Percentiles rank a stretch among this genome's conserved stretches.
Evolutionary conservation across 2,329 filamentous ascomycete genomes (phyloP).

Genomic region (Rutstroemia sp.): DNA sequence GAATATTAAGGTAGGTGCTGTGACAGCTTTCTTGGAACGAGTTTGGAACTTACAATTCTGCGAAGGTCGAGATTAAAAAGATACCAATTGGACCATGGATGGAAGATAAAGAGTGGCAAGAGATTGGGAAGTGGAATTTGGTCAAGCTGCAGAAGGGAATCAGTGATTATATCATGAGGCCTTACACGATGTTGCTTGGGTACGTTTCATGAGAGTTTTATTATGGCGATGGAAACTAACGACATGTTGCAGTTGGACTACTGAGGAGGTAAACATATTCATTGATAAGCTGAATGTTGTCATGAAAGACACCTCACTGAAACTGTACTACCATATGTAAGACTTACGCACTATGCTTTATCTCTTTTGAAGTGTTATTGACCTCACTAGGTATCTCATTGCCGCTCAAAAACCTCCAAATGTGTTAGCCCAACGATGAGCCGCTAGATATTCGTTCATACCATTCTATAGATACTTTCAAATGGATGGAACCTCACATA

Average conservation of each 20-base stretch:
- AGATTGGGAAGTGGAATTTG: slow-evolving; percentile 14
- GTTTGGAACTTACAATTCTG: too few species aligned
- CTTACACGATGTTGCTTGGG: not conserved
- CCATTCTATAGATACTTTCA: too few species aligned
- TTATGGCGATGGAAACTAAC: not conserved
- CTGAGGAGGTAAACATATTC: not conserved
- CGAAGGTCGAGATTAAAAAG: not conserved
- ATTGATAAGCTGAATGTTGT: not conserved
- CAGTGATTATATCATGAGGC: slow-evolving; percentile 7
- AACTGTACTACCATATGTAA: not conserved
- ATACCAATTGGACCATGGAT: slow-evolving; percentile 39
- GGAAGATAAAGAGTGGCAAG: slow-evolving; percentile 28
- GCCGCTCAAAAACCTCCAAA: not conserved
- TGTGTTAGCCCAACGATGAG: too few species aligned
- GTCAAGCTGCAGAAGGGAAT: slow-evolving; percentile 10
- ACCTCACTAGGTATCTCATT: not conserved
- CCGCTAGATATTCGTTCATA: too few species aligned
- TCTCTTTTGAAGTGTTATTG: not conserved
- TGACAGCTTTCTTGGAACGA: slow-evolving; percentile 21
- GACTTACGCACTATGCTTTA: not conserved
- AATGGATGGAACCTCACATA: too few species aligned
- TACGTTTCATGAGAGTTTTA: not conserved
- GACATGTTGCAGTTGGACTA: not conserved
- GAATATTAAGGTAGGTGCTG: slow-evolving; percentile 37
- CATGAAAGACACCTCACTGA: not conserved